Evolutionary conservation across 257 asterid genomes (phyloP).

Genomic region (Solanum neorickii): DNA sequence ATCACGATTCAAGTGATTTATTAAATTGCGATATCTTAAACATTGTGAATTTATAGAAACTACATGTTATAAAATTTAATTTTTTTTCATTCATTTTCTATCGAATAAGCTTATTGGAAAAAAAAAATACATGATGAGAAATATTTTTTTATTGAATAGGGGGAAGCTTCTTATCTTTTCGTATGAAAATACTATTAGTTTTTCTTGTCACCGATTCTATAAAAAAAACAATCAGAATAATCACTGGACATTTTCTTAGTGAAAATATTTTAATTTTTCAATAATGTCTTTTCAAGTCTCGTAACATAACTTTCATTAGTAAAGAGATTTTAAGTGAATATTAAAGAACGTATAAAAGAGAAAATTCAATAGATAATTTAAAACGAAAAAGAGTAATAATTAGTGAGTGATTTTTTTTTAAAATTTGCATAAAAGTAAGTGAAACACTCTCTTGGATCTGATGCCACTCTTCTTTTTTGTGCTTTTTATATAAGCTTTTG

Average conservation of each 20-base stretch:
- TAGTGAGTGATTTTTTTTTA: constrained; percentile 11
- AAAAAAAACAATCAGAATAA: too few species aligned
- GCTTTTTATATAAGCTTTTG: not conserved
- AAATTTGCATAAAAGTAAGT: constrained; percentile 66
- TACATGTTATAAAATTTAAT: too few species aligned
- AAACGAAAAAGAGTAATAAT: not conserved
- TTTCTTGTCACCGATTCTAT: not conserved
- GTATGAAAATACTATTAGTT: too few species aligned
- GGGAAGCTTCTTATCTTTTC: not conserved
- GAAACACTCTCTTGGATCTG: constrained; percentile 59
- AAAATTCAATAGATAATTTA: not conserved
- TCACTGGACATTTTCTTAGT: not conserved
- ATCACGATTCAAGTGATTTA: not conserved
- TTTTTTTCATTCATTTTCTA: too few species aligned
- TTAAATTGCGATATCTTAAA: too few species aligned
- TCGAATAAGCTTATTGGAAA: not conserved
- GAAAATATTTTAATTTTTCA: not conserved
- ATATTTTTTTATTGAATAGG: too few species aligned
- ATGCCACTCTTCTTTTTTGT: constrained; percentile 1
- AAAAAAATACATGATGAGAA: too few species aligned
- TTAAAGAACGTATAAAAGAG: not conserved
- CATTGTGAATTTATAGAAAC: too few species aligned
- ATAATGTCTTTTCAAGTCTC: not conserved
- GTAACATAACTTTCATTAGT: not conserved
- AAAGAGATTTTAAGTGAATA: not conserved